Evolutionary conservation across 225 moss, liverwort and hornwort genomes (phyloP).

Genomic region (Ulota crispa): DNA sequence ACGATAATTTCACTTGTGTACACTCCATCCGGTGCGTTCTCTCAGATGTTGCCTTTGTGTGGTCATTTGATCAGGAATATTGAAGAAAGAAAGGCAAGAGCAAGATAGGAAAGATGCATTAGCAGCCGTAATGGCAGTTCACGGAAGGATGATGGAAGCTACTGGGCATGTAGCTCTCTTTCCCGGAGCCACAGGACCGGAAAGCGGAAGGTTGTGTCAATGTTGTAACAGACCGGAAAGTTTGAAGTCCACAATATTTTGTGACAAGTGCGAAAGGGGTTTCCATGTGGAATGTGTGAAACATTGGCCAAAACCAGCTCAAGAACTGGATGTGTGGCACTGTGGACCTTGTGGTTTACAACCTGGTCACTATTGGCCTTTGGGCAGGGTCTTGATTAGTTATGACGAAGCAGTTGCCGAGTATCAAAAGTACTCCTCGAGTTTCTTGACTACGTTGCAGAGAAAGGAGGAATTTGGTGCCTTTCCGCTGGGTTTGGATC

Average conservation of each 20-base stretch:
- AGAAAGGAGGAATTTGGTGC: conserved; percentile 39
- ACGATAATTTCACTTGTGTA: not conserved
- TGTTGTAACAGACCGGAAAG: conserved; percentile 44
- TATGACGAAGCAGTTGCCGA: conserved; percentile 56
- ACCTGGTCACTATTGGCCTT: conserved; percentile 54
- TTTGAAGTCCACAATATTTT: conserved; percentile 49
- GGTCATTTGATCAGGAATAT: conserved; percentile 40
- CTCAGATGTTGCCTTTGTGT: conserved; percentile 16
- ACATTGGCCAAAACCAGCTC: conserved; percentile 40
- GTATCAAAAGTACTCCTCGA: conserved; percentile 51
- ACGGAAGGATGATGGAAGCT: conserved; percentile 44
- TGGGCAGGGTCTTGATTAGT: conserved; percentile 55
- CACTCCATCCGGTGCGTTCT: conserved; percentile 17
- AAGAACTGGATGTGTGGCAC: conserved; percentile 54
- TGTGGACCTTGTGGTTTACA: conserved; percentile 54
- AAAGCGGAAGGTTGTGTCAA: conserved; percentile 46
- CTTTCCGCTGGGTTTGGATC: conserved; percentile 26
- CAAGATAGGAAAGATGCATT: conserved; percentile 49
- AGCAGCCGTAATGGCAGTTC: conserved; percentile 47
- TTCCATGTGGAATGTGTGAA: conserved; percentile 58
- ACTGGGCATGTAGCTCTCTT: conserved; percentile 48
- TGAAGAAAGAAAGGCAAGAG: conserved; percentile 53
- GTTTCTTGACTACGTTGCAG: conserved; percentile 37
- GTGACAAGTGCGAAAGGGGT: conserved; percentile 59
- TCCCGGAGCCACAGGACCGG: conserved; percentile 56